Base-by-base conservation (phyloP, 2,329 filamentous ascomycete species). In the Sordariomycetes sp. region DNA sequence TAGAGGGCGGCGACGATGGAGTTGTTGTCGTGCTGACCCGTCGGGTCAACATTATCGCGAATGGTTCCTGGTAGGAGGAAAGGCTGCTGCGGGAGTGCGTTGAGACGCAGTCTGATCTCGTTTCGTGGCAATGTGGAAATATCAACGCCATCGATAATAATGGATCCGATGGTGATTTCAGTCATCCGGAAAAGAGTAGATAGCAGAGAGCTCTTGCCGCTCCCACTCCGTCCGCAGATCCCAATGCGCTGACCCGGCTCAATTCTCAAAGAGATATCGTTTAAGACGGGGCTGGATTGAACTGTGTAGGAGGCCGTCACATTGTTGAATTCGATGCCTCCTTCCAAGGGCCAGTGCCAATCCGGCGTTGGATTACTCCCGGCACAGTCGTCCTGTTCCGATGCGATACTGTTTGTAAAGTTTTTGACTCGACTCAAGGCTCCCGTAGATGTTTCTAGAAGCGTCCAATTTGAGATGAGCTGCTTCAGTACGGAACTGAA, bases 81-180 rank as follows among this genome's bases (percentile, higher is more conserved):
- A 0, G 76, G 65, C 3, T 82, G 78, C 62, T 82, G 79, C 0
- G 79, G 76, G 1, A 82, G 65, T 3, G 76, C 75, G 50, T 79
- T 76, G 35, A 82, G 65, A 0, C 72, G 73, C 45, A 71, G 66
- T 6, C 79, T 75, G 0, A 81, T 66, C 0, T 65, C 63, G 0
- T 65, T 25, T 2, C 76, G 72, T 56, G 75, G 63, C 12, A 81
- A 67, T 1, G 58, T 59, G 22, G 64, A 42, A 1, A 75, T 65
- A 0, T 67, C 62, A 0, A 73, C 56, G 34, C 62, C 67, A 58
- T 81, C 77, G 17, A 81, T 75, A 0, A 57, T 52, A 0, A 56
- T 42, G 0, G 61, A 62, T 1, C 57, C 62, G 0, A 66, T 56
- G 0, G 69, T 52, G 2, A 72, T 72, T 22, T 76, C 71, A 0